Evolutionary conservation across 2,329 filamentous ascomycete species (phyloP), one percentile per base, ranked within the genome.

Genomic region (Corynespora cassiicola): DNA sequence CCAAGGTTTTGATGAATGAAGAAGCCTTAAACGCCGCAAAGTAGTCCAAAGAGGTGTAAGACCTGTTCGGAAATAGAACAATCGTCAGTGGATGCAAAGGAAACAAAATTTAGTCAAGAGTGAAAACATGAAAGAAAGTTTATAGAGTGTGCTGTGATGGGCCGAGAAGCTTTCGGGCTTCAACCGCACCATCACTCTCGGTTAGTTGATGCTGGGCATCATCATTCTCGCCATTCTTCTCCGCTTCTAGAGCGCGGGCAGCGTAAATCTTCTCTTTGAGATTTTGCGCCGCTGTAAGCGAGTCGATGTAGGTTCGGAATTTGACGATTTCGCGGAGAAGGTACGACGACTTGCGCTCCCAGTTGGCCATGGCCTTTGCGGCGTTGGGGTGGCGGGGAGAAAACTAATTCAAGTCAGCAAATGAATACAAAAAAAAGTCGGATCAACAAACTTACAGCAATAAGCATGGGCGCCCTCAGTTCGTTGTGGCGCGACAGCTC

Each of bases 271-370:
- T 85, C 29, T 81, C 78, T 63, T 87, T 90, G 37, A 83, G 78
- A 20, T 65, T 71, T 54, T 87, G 82, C 0, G 91, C 91, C 23
- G 82, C 80, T 41, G 84, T 78, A 33, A 99, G 73, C 21, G 84
- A 85, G 66, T 97, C 94, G 53, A 96, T 91, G 61, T 97, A 99
- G 0, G 91, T 97, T 44, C 87, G 79, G 72, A 96, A 97, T 70
- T 97, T 97, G 68, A 97, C 90, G 66, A 95, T 96, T 73, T 99
- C 94, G 22, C 88, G 79, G 9, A 97, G 77, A 25, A 99, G 74
- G 64, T 97, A 96, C 19, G 88, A 86, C 39, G 89, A 95, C 74
- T 97, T 97, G 61, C 87, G 85, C 75, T 99, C 91, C 92, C 94
- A 99, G 69, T 99, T 99, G 14, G 85, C 79, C 87, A 97, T 92